Conservation (phyloP, 805 yeast species). For the Candida krabiensis region DNA sequence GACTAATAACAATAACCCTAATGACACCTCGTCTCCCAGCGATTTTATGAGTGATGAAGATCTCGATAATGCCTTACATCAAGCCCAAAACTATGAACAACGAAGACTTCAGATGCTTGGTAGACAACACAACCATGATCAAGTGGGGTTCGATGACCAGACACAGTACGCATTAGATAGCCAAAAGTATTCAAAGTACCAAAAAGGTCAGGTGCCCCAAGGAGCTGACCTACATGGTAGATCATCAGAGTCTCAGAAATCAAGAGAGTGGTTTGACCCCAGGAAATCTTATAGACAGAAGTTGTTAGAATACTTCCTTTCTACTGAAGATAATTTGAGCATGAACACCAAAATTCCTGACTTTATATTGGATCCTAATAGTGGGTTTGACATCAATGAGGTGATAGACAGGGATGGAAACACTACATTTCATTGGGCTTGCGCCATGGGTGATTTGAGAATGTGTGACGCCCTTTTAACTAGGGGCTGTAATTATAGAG, state of each 20-base stretch:
- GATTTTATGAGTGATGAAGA: conserved; percentile 57
- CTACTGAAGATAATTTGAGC: conserved; percentile 50
- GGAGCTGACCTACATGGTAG: conserved; percentile 5
- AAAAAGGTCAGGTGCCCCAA: background rate
- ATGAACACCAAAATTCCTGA: conserved; percentile 49
- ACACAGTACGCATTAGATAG: background rate
- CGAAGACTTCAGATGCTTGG: background rate
- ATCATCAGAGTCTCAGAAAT: conserved; percentile 3
- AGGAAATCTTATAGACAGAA: conserved; percentile 44
- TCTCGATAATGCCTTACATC: conserved; percentile 41
- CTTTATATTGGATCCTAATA: conserved; percentile 61
- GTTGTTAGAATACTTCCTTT: conserved; percentile 53
- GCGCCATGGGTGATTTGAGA: conserved; percentile 85
- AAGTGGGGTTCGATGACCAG: background rate
- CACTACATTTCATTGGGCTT: conserved; percentile 96
- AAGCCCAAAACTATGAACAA: conserved; percentile 19
- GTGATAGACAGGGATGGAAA: conserved; percentile 94
- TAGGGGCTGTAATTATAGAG: conserved; percentile 70
- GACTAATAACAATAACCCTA: conserved; percentile 3
- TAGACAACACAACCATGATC: conserved; percentile 2
- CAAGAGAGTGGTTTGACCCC: conserved; percentile 25
- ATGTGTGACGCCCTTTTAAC: conserved; percentile 74
- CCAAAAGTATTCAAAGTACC: conserved; percentile 6
- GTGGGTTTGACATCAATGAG: conserved; percentile 68
- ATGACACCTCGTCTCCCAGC: conserved; percentile 47